phyloP scores from a whole-genome alignment of 306 rosid genomes.

The Lupinus albus region DNA sequence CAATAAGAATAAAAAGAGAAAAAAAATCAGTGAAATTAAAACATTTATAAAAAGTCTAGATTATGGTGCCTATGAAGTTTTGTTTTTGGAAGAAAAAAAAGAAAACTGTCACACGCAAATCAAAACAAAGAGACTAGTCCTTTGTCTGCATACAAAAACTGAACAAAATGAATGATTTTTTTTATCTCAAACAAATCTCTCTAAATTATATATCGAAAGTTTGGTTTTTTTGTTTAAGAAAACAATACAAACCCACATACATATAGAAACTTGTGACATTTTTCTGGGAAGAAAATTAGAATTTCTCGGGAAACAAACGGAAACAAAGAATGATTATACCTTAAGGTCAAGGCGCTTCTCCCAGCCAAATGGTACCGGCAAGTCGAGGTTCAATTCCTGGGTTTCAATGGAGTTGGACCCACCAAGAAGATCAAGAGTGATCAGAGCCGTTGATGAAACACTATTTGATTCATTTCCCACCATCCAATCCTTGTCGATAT shows the following conservation, averaged over 20 bases:
- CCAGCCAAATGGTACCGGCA: conserved; percentile 93
- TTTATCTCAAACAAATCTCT: no score
- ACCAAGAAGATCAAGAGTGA: conserved; percentile 84
- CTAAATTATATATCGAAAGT: neutral
- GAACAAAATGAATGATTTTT: neutral
- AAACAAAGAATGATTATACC: conserved; percentile 40
- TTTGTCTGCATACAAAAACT: neutral
- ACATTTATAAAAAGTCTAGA: neutral
- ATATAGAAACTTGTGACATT: neutral
- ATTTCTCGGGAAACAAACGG: conserved; percentile 42
- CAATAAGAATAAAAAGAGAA: neutral
- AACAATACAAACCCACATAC: neutral
- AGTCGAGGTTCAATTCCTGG: conserved; percentile 94
- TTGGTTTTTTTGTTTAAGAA: neutral
- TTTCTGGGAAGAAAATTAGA: neutral
- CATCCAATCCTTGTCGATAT: conserved; percentile 44
- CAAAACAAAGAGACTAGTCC: neutral
- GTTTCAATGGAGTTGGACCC: conserved; percentile 68
- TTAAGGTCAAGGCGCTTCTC: conserved; percentile 90
- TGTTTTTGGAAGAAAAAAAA: neutral
- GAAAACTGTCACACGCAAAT: neutral
- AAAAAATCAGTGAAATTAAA: no score
- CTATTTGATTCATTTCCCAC: conserved; percentile 60
- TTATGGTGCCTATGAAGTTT: neutral
- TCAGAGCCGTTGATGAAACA: conserved; percentile 74